phyloP scores from a whole-genome alignment of 2,329 filamentous ascomycete species.

The Arthroderma uncinatum region DNA sequence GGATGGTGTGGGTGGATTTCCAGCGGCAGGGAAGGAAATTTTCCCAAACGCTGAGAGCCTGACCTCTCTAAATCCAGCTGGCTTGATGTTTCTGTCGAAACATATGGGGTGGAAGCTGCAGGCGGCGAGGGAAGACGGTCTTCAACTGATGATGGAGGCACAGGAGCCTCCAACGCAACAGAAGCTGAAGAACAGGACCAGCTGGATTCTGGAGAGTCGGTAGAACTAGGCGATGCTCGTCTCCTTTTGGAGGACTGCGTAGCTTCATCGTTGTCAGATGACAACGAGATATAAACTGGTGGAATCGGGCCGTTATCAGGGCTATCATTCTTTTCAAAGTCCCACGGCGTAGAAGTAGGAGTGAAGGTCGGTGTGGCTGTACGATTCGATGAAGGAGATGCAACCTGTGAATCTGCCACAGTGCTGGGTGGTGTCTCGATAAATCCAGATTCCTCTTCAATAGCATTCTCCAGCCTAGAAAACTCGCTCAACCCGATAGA shows the following conservation, averaged over 20 bases:
- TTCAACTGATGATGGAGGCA: neutral
- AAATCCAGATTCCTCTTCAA: too few species aligned
- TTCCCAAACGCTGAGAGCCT: neutral
- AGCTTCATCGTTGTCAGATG: neutral
- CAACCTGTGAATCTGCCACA: constrained; percentile 10
- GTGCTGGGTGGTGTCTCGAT: constrained; percentile 7
- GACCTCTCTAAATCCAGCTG: neutral
- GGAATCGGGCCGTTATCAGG: constrained; percentile 1
- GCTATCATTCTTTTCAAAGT: constrained; percentile 7
- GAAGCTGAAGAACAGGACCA: neutral
- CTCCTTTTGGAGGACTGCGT: constrained; percentile 1
- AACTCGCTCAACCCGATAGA: too few species aligned
- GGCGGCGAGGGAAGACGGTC: neutral
- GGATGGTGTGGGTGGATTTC: constrained; percentile 47
- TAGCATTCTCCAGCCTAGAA: too few species aligned
- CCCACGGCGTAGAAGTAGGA: constrained; percentile 5
- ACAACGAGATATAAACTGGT: neutral
- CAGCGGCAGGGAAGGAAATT: constrained; percentile 20
- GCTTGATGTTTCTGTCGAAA: neutral
- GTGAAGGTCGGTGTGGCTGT: neutral
- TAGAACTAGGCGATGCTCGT: neutral
- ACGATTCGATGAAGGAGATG: neutral
- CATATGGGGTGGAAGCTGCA: neutral
- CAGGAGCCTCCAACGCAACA: neutral
- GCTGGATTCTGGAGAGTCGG: neutral